Evolutionary conservation across 192 early-diverging fungal genomes (phyloP).

Genomic region (Coemansia sp.): DNA sequence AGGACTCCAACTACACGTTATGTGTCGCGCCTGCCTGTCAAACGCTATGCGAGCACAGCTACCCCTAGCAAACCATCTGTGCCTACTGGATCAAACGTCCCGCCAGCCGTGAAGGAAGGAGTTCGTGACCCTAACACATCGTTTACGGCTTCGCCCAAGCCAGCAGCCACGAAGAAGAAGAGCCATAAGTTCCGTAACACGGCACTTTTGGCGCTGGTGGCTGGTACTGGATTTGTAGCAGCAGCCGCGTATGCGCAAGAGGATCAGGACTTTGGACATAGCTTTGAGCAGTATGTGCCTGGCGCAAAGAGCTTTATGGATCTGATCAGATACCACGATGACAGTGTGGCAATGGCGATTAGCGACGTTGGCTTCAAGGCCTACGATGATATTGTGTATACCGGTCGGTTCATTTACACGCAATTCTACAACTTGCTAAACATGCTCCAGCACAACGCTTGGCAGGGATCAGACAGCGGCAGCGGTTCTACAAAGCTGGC

Average conservation of each 20-base stretch:
- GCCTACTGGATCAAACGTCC: not conserved
- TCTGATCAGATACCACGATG: conserved; percentile 58
- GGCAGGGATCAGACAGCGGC: conserved; percentile 42
- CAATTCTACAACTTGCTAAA: conserved; percentile 59
- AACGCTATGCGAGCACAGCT: conserved; percentile 27
- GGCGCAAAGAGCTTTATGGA: conserved; percentile 60
- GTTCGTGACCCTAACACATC: conserved; percentile 25
- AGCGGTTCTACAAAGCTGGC: conserved; percentile 16
- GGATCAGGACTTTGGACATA: conserved; percentile 60
- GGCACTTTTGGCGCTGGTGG: conserved; percentile 29
- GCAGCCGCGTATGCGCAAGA: conserved; percentile 50
- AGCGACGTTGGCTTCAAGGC: conserved; percentile 66
- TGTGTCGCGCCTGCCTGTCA: conserved; percentile 7
- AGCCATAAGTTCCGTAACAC: conserved; percentile 49
- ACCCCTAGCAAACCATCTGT: not conserved
- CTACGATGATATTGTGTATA: conserved; percentile 58
- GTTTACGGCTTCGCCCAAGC: conserved; percentile 39
- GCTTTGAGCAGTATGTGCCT: conserved; percentile 64
- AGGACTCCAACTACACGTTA: conserved; percentile 12
- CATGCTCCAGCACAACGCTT: conserved; percentile 57
- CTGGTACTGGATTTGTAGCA: conserved; percentile 45
- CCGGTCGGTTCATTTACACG: conserved; percentile 46
- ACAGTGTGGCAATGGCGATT: conserved; percentile 48
- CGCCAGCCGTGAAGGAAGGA: conserved; percentile 24
- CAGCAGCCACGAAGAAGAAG: conserved; percentile 40